Base-by-base conservation (phyloP, 331 rosid genomes). In the Quercus tomentella region DNA sequence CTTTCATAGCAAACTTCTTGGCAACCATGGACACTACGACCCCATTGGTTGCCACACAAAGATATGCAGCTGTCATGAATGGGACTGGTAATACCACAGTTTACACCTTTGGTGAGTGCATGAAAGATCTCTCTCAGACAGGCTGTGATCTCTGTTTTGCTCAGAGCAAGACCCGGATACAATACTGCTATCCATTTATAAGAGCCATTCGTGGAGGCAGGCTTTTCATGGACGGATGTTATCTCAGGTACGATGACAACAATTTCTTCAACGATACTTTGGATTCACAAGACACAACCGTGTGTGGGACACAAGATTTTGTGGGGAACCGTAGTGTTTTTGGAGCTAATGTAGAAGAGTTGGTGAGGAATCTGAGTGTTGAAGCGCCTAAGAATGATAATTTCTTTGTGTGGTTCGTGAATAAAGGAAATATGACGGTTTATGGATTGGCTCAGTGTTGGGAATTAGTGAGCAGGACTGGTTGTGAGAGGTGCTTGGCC, bases 401-500 rank as follows among this genome's bases (percentile, higher is more conserved):
- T 22, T 93, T 91, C 30, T 55, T 45, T 28, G 94, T 82, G 21
- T 91, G 88, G 18, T 75, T 60, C 52, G 82, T 87, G 80, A 61
- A 15, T 9, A 26, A 49, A 23, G 68, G 63, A 49, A 89, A 91
- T 73, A 84, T 82, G 0, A 74, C 72, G 8, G 95, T 93, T 67
- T 86, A 78, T 80, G 97, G 98, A 28, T 87, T 91, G 93, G 98
- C 90, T 79, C 97, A 91, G 86, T 93, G 98, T 62, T 93, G 98
- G 98, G 80, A 84, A 52, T 55, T 79, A 69, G 89, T 90, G 5
- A 88, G 30, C 37, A 90, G 86, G 1, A 57, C 78, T 61, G 76
- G 58, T 5, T 93, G 97, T 17, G 33, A 51, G 28, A 49, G 73
- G 7, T 91, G 97, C 79, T 89, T 91, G 83, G 83, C 45, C 11